Evolutionary conservation across 805 yeast species (phyloP).

Genomic region (Kockiozyma suomiensis): DNA sequence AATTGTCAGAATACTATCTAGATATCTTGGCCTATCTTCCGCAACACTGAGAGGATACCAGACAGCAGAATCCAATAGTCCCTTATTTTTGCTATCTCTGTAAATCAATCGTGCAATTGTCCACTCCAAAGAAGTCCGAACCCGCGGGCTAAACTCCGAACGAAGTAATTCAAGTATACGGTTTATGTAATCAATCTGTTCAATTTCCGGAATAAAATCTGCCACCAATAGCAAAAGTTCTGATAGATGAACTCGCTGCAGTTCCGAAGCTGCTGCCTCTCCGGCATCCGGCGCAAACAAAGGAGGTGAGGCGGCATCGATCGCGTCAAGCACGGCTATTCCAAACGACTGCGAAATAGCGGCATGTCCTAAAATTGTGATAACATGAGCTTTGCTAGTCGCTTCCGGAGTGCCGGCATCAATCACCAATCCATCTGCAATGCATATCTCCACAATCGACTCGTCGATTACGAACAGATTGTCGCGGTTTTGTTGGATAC

Average conservation of each 20-base stretch:
- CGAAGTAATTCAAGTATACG: constrained; percentile 46
- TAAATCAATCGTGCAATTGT: constrained; percentile 52
- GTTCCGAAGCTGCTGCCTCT: constrained; percentile 70
- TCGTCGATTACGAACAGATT: constrained; percentile 63
- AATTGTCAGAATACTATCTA: constrained; percentile 68
- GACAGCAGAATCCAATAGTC: not conserved
- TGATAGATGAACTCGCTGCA: constrained; percentile 61
- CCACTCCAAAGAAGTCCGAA: constrained; percentile 81
- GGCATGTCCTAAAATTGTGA: not conserved
- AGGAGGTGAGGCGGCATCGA: constrained; percentile 27
- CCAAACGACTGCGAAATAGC: constrained; percentile 1
- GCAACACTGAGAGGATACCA: constrained; percentile 27
- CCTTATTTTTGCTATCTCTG: constrained; percentile 16
- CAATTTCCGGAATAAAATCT: constrained; percentile 37
- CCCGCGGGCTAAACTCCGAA: constrained; percentile 76
- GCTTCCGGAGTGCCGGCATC: not conserved
- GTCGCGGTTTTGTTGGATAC: constrained; percentile 56
- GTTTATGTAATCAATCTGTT: constrained; percentile 40
- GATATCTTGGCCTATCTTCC: constrained; percentile 50
- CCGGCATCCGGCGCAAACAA: constrained; percentile 53
- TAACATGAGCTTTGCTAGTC: not conserved
- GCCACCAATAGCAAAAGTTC: constrained; percentile 54
- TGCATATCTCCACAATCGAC: constrained; percentile 43
- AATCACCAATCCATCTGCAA: not conserved
- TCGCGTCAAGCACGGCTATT: constrained; percentile 39